A percentile compares a stretch with the other conserved stretches of the same genome.
Conservation (phyloP, 106 monocot genomes). For the Vanilla planifolia region DNA sequence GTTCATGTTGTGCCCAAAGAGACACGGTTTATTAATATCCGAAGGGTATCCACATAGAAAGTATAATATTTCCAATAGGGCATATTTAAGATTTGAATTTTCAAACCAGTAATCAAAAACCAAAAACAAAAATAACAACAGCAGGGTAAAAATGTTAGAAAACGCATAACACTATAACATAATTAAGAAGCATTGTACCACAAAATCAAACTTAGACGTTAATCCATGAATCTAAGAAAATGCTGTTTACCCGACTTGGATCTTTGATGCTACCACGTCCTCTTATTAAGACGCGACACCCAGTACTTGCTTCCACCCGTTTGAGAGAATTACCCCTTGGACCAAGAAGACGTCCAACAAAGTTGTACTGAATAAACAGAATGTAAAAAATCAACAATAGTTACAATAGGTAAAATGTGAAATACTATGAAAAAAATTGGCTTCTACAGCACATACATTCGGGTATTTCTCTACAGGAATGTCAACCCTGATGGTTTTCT, state of each 20-base stretch:
- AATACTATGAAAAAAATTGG: background rate
- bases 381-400: background rate
- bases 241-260: slow-evolving; percentile 58
- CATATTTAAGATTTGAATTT: too few relatives aligned
- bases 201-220: too few relatives aligned
- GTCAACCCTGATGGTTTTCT: slow-evolving; percentile 75
- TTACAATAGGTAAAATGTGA: background rate
- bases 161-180: too few relatives aligned
- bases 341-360: slow-evolving; percentile 73
- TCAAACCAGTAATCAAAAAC: too few relatives aligned
- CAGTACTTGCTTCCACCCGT: slow-evolving; percentile 63
- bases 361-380: slow-evolving; percentile 53
- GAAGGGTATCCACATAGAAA: too few relatives aligned
- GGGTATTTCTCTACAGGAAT: slow-evolving; percentile 75
- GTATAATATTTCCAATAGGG: too few relatives aligned
- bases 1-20: too few relatives aligned
- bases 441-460: slow-evolving; percentile 30
- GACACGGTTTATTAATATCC: too few relatives aligned
- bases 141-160: too few relatives aligned
- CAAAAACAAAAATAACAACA: too few relatives aligned
- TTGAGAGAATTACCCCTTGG: slow-evolving; percentile 77
- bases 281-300: slow-evolving; percentile 70
- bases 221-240: too few relatives aligned
- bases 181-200: too few relatives aligned
- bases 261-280: slow-evolving; percentile 80